A percentile compares a stretch with the other conserved stretches of the same genome.
Evolutionary conservation across 495 filamentous ascomycete species (phyloP).

Genomic region (Penicillium subrubescens): DNA sequence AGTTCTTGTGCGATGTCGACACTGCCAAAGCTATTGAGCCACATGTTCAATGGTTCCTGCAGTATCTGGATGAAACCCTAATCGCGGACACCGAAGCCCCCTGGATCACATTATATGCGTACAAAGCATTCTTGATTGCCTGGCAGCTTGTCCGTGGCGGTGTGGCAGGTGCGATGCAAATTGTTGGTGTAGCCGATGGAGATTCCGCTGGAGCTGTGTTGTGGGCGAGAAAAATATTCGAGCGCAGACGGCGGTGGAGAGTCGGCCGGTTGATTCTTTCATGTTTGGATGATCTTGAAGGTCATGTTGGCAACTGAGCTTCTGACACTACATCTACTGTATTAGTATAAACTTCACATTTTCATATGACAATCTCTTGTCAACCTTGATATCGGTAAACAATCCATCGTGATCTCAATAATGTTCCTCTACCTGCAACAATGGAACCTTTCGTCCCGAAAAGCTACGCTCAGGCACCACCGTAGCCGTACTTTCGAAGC

Average conservation of each 20-base stretch:
- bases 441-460: background rate
- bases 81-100: slow-evolving; percentile 28
- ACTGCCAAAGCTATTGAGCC: slow-evolving; percentile 31
- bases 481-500: background rate
- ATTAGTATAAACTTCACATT: background rate
- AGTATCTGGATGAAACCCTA: slow-evolving; percentile 31
- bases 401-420: too few relatives aligned
- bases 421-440: too few relatives aligned
- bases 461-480: background rate
- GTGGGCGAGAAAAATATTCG: slow-evolving; percentile 37
- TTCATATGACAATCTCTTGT: too few relatives aligned
- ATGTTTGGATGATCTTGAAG: slow-evolving; percentile 28
- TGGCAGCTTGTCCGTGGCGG: slow-evolving; percentile 37
- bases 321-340: background rate
- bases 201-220: slow-evolving; percentile 30
- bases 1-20: slow-evolving; percentile 29
- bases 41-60: slow-evolving; percentile 42
- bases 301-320: background rate
- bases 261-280: slow-evolving; percentile 32
- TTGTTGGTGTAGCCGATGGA: slow-evolving; percentile 30
- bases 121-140: slow-evolving; percentile 42
- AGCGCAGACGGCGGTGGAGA: slow-evolving; percentile 27
- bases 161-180: slow-evolving; percentile 31
- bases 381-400: too few relatives aligned
- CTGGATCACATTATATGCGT: slow-evolving; percentile 40